phyloP scores from a whole-genome alignment of 306 rosid species.

The Trifolium subterraneum region DNA sequence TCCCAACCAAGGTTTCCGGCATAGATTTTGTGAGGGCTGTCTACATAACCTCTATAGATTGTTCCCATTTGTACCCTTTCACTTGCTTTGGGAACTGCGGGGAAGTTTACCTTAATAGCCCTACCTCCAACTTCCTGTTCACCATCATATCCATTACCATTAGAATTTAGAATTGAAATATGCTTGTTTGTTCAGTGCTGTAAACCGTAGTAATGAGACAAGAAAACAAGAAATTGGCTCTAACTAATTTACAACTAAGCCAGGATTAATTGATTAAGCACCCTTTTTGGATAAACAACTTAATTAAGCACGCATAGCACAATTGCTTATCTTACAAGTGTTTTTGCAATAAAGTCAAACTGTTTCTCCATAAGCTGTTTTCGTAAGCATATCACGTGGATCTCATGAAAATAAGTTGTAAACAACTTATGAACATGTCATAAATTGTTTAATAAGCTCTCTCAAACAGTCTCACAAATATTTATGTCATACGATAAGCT shows the following conservation, averaged over 20 bases:
- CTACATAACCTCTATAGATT: slow-evolving; percentile 59
- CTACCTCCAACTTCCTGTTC: slow-evolving; percentile 72
- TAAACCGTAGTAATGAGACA: background rate
- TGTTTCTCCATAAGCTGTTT: too few relatives aligned
- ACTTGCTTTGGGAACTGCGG: slow-evolving; percentile 72
- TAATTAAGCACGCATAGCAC: too few relatives aligned
- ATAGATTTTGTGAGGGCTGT: slow-evolving; percentile 77
- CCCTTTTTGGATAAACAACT: too few relatives aligned
- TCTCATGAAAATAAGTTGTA: too few relatives aligned
- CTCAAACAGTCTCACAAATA: too few relatives aligned
- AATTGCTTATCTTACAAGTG: too few relatives aligned
- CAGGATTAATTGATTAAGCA: background rate
- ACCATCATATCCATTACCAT: slow-evolving; percentile 35
- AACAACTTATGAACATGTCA: too few relatives aligned
- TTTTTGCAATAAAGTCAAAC: too few relatives aligned
- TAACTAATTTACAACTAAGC: background rate
- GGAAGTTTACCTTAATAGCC: slow-evolving; percentile 72
- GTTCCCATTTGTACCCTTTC: slow-evolving; percentile 59
- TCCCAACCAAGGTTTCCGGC: slow-evolving; percentile 89
- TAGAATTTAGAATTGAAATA: slow-evolving; percentile 12
- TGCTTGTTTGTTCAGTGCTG: background rate
- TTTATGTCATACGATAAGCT: too few relatives aligned
- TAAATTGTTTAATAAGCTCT: too few relatives aligned
- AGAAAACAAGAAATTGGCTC: background rate
- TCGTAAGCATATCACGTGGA: too few relatives aligned